A percentile compares a stretch with the other conserved stretches of the same genome.
phyloP scores from a whole-genome alignment of 2,329 filamentous ascomycete species.

The Daldinia sp. region DNA sequence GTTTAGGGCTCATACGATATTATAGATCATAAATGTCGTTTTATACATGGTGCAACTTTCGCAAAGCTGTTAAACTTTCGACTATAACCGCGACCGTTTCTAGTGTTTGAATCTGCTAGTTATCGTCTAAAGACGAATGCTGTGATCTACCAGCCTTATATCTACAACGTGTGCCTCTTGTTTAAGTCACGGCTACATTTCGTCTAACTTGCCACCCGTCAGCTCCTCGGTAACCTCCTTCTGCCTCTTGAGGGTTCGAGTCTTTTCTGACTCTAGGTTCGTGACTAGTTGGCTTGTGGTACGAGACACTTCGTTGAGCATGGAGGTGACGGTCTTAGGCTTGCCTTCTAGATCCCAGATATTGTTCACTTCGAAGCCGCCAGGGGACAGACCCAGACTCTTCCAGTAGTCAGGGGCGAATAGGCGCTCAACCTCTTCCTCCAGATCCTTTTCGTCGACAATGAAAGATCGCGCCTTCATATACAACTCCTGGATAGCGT shows the following conservation, averaged over 20 bases:
- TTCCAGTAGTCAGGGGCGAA: slow-evolving; percentile 75
- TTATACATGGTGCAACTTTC: slow-evolving; percentile 48
- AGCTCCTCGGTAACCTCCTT: slow-evolving; percentile 69
- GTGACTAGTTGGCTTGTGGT: slow-evolving; percentile 42
- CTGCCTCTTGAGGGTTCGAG: slow-evolving; percentile 64
- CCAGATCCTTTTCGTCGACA: slow-evolving; percentile 81
- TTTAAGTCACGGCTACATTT: slow-evolving; percentile 8
- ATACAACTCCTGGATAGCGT: slow-evolving; percentile 87
- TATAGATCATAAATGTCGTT: slow-evolving; percentile 37
- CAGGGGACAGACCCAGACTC: slow-evolving; percentile 54
- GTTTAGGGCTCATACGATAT: slow-evolving; percentile 33
- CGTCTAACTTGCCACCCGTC: slow-evolving; percentile 68
- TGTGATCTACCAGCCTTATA: slow-evolving; percentile 10
- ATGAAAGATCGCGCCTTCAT: slow-evolving; percentile 91
- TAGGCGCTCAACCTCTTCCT: slow-evolving; percentile 77
- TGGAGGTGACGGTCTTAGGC: slow-evolving; percentile 60
- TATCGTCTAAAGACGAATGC: background rate
- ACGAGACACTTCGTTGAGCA: slow-evolving; percentile 57
- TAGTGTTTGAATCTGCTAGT: background rate
- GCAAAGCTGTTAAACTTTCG: slow-evolving; percentile 29
- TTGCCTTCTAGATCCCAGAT: slow-evolving; percentile 64
- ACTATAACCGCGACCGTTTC: slow-evolving; percentile 4
- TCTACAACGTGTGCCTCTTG: background rate
- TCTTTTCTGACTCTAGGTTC: slow-evolving; percentile 57
- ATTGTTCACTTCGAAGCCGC: slow-evolving; percentile 55